Evolutionary conservation across 2,329 filamentous ascomycete species (phyloP).

Genomic region (Fusarium papillatum): DNA sequence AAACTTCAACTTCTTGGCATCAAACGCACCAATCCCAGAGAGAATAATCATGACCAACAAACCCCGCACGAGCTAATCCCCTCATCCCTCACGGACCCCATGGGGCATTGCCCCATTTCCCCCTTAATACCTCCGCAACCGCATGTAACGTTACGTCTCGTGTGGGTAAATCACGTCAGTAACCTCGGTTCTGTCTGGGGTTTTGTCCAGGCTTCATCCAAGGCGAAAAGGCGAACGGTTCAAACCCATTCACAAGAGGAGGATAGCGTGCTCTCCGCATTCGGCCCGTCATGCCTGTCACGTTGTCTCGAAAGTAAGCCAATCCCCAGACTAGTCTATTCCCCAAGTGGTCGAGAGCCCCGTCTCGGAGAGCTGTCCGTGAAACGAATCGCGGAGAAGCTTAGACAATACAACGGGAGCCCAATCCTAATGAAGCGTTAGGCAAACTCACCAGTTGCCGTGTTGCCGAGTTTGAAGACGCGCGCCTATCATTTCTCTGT

Average conservation of each 20-base stretch:
- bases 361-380: slow-evolving; percentile 1
- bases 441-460: neutral
- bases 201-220: neutral
- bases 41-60: neutral
- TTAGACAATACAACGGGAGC: neutral
- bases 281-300: slow-evolving; percentile 2
- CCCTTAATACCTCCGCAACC: neutral
- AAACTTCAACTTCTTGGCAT: neutral
- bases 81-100: neutral
- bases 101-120: neutral
- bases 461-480: neutral
- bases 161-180: neutral
- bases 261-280: neutral
- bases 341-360: neutral
- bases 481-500: neutral
- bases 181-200: neutral
- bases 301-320: neutral
- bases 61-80: neutral
- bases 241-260: neutral
- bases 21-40: neutral
- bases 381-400: neutral
- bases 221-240: neutral
- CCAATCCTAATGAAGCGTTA: neutral
- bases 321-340: neutral
- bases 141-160: neutral